A percentile compares a stretch with the other conserved stretches of the same genome.
These are phyloP conservation scores for Oryza glumipatula DNA, from an alignment of 176 grass and related monocot species.

Conservation along the genomic window DNA sequence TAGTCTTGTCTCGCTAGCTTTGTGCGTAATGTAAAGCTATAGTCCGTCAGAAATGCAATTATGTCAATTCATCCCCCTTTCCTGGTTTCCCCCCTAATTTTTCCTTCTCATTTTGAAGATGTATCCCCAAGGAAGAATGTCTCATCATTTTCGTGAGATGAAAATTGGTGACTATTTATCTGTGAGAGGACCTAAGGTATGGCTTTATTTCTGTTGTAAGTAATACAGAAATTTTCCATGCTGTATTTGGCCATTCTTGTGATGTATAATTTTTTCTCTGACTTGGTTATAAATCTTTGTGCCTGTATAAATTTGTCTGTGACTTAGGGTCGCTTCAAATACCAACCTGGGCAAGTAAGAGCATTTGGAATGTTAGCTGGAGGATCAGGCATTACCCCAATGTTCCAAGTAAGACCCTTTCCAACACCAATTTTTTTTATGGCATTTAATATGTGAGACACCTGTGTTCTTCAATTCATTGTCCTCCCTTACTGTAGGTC, in stretches of 20 bases:
- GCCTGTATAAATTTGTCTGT: background rate
- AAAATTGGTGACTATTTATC: slow-evolving; percentile 80
- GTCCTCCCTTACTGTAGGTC: slow-evolving; percentile 52
- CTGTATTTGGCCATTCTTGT: background rate
- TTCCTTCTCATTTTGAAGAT: slow-evolving; percentile 52
- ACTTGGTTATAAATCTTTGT: no score
- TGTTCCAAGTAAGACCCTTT: slow-evolving; percentile 85
- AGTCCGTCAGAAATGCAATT: background rate
- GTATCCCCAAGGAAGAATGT: slow-evolving; percentile 99
- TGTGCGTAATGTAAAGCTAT: background rate
- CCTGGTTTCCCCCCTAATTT: background rate
- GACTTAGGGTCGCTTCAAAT: slow-evolving; percentile 76
- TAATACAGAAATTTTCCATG: background rate
- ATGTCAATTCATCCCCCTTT: background rate
- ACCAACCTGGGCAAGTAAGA: slow-evolving; percentile 86
- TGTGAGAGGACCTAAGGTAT: slow-evolving; percentile 88
- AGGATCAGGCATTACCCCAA: slow-evolving; percentile 93
- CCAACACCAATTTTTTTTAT: slow-evolving; percentile 11
- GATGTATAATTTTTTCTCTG: no score
- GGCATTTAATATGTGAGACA: background rate
- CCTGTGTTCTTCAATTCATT: slow-evolving; percentile 9
- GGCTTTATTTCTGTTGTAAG: slow-evolving; percentile 23
- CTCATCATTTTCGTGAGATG: slow-evolving; percentile 96
- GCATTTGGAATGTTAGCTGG: slow-evolving; percentile 97
- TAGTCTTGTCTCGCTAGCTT: background rate